Evolutionary conservation across 768 basidiomycete species (phyloP).

Genomic region (Dentipellis fragilis): DNA sequence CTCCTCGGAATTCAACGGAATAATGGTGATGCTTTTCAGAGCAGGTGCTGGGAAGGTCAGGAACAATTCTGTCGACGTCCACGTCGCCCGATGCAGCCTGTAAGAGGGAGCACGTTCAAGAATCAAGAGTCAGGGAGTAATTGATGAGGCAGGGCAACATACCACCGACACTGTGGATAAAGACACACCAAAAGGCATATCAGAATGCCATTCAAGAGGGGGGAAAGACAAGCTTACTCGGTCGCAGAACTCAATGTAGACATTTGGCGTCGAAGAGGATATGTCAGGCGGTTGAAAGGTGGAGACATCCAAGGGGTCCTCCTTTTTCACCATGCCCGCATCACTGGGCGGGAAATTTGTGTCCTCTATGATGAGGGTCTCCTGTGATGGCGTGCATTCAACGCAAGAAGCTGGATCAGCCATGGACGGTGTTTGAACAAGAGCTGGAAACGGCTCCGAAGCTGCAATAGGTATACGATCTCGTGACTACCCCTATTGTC

Average conservation of each 20-base stretch:
- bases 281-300: slow-evolving; percentile 48
- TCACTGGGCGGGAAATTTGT: background rate
- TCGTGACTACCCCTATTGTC: slow-evolving; percentile 4
- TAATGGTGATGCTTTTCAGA: slow-evolving; percentile 54
- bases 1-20: slow-evolving; percentile 71
- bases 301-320: slow-evolving; percentile 31
- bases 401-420: slow-evolving; percentile 16
- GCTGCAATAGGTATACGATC: background rate
- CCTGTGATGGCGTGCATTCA: slow-evolving; percentile 12
- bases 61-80: slow-evolving; percentile 89
- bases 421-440: slow-evolving; percentile 13
- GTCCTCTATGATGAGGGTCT: background rate
- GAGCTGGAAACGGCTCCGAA: no score
- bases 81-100: slow-evolving; percentile 88
- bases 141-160: slow-evolving; percentile 14
- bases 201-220: background rate
- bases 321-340: background rate
- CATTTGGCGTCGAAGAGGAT: slow-evolving; percentile 32
- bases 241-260: slow-evolving; percentile 92
- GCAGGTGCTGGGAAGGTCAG: slow-evolving; percentile 81
- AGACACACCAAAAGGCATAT: background rate
- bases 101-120: background rate
- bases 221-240: slow-evolving; percentile 41
- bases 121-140: background rate
- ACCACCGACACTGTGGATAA: slow-evolving; percentile 68